Conservation (phyloP, 2,329 filamentous ascomycete genomes). For the Exophiala spinifera region DNA sequence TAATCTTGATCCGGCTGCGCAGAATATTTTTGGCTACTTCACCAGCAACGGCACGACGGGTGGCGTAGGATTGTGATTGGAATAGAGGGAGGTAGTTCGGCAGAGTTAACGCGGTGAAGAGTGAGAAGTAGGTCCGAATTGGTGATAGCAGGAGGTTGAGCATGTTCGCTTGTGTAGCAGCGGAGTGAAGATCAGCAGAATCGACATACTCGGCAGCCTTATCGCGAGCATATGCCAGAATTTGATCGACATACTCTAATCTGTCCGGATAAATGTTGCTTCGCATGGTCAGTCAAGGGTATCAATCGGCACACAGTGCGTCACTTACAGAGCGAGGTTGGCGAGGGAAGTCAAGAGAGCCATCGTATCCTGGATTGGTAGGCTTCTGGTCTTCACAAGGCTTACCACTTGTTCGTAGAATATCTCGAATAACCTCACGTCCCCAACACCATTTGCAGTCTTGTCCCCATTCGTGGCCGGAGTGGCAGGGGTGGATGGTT, state of each 20-base stretch:
- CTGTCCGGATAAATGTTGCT: conserved; percentile 83
- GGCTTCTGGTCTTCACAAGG: conserved; percentile 82
- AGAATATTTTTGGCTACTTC: conserved; percentile 82
- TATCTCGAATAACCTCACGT: conserved; percentile 90
- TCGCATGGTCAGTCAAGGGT: conserved; percentile 30
- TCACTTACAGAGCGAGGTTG: conserved; percentile 72
- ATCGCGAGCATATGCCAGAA: conserved; percentile 79
- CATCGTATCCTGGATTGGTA: conserved; percentile 92
- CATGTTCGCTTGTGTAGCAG: conserved; percentile 81
- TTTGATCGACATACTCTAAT: conserved; percentile 86
- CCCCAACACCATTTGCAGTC: conserved; percentile 44
- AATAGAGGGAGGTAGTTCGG: conserved; percentile 89
- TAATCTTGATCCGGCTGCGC: conserved; percentile 74
- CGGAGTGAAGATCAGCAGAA: conserved; percentile 90
- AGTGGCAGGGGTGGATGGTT: conserved; percentile 26
- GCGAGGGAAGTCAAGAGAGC: conserved; percentile 89
- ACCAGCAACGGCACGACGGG: conserved; percentile 82
- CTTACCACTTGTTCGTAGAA: conserved; percentile 96
- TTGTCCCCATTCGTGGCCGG: conserved; percentile 35
- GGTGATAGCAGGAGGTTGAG: conserved; percentile 87
- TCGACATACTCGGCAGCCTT: conserved; percentile 89
- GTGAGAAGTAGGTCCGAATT: conserved; percentile 81
- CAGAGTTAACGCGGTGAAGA: conserved; percentile 92
- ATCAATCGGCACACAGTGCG: not conserved
- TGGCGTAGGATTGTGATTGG: conserved; percentile 89